Percentiles rank a stretch among this genome's conserved stretches.
phyloP scores from a whole-genome alignment of 139 green algal species.

The Volvox reticuliferus region DNA sequence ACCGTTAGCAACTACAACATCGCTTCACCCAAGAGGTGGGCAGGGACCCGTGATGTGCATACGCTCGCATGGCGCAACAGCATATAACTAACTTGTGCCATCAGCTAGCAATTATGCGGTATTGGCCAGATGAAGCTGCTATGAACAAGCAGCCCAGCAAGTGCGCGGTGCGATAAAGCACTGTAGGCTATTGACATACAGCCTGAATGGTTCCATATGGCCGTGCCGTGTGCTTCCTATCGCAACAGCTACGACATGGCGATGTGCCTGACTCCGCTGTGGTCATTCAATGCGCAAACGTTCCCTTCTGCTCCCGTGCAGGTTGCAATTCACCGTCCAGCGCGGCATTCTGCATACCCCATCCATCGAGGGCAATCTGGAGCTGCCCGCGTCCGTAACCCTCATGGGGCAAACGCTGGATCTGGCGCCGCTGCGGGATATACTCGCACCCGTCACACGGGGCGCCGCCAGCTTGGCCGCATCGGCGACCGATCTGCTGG shows the following conservation, averaged over 20 bases:
- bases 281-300: too few species aligned
- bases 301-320: not conserved
- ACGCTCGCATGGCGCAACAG: not conserved
- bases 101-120: too few species aligned
- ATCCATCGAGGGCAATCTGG: slow-evolving; percentile 78
- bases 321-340: slow-evolving; percentile 86
- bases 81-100: too few species aligned
- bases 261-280: too few species aligned
- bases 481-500: slow-evolving; percentile 30
- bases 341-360: slow-evolving; percentile 76
- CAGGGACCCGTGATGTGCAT: too few species aligned
- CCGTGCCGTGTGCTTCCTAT: too few species aligned
- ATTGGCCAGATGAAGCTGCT: too few species aligned
- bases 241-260: too few species aligned
- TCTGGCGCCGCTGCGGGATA: slow-evolving; percentile 69
- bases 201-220: too few species aligned
- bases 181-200: too few species aligned
- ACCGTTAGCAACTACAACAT: slow-evolving; percentile 86
- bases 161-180: too few species aligned
- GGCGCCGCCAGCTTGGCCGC: slow-evolving; percentile 45
- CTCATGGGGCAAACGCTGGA: slow-evolving; percentile 87
- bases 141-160: too few species aligned
- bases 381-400: slow-evolving; percentile 75
- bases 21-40: slow-evolving; percentile 42
- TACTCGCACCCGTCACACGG: slow-evolving; percentile 66